Conservation (phyloP, 78 protist genomes). For the Capsaspora owczarzaki region DNA sequence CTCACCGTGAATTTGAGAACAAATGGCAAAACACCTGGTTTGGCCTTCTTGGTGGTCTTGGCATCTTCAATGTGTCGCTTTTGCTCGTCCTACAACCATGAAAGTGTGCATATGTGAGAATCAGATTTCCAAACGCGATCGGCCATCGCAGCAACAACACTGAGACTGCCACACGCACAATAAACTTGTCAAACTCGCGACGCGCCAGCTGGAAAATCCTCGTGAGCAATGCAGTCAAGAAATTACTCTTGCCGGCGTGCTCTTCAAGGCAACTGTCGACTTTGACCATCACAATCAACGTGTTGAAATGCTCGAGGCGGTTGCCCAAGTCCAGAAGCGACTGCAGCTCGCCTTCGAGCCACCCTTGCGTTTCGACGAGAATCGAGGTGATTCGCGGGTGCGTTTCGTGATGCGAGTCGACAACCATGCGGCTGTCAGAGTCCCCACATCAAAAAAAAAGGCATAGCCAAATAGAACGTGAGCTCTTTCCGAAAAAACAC, state of each 20-base stretch:
- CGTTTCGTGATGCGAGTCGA: neutral
- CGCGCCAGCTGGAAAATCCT: neutral
- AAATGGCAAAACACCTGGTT: neutral
- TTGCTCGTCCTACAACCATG: neutral
- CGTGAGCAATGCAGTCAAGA: neutral
- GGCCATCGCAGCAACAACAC: too few species aligned
- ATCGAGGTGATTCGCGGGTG: neutral
- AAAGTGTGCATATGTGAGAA: neutral
- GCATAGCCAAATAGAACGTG: neutral
- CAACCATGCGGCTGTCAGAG: too few species aligned
- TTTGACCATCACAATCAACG: neutral
- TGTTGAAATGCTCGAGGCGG: neutral
- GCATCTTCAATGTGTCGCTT: neutral
- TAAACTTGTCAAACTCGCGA: neutral
- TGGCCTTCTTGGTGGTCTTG: neutral
- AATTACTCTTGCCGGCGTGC: neutral
- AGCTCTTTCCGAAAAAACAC: too few species aligned
- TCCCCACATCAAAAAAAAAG: neutral
- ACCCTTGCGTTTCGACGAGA: too few species aligned
- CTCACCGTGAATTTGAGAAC: neutral
- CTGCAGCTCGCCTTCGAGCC: too few species aligned
- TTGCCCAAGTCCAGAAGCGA: neutral
- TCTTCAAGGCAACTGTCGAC: neutral
- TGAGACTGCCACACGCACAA: neutral
- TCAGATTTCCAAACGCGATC: too few species aligned